A percentile compares a stretch with the other conserved stretches of the same genome.
phyloP scores from a whole-genome alignment of 306 rosid genomes.

The Styphnolobium japonicum region DNA sequence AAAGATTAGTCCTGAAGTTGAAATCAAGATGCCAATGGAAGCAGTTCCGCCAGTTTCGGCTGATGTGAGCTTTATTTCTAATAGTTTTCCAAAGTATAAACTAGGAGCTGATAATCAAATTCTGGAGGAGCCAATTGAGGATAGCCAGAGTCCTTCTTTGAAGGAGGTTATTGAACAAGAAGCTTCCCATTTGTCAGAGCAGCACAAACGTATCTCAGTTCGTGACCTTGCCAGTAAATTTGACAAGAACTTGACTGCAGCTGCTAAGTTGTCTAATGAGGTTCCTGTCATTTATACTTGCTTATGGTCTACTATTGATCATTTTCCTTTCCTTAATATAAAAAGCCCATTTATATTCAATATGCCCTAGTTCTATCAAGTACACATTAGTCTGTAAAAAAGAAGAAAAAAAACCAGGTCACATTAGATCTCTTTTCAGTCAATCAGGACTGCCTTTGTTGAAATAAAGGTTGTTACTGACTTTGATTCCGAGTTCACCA shows the following conservation, averaged over 20 bases:
- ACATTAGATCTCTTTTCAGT: not conserved
- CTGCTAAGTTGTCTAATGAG: conserved; percentile 92
- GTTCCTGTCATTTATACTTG: conserved; percentile 39
- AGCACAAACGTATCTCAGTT: conserved; percentile 94
- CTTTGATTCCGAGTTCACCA: not conserved
- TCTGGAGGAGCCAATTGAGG: conserved; percentile 72
- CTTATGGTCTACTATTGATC: not conserved
- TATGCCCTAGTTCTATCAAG: not conserved
- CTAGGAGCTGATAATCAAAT: conserved; percentile 78
- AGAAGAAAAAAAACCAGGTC: not conserved
- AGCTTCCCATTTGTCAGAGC: conserved; percentile 69
- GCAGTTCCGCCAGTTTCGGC: conserved; percentile 72
- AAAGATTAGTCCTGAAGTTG: conserved; percentile 82
- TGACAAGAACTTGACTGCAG: conserved; percentile 90
- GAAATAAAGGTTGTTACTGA: not conserved
- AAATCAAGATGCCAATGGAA: conserved; percentile 53
- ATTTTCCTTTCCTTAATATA: not conserved
- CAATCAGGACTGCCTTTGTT: not conserved
- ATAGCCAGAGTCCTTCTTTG: conserved; percentile 62
- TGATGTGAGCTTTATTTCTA: conserved; percentile 82
- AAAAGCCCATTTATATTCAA: not conserved
- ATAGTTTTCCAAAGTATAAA: conserved; percentile 78
- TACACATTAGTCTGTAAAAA: not conserved
- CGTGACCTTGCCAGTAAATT: conserved; percentile 97
- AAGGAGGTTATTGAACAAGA: conserved; percentile 80